A percentile compares a stretch with the other conserved stretches of the same genome.
Evolutionary conservation across 306 rosid genomes (phyloP).

Genomic region (Adenanthera pavonina): DNA sequence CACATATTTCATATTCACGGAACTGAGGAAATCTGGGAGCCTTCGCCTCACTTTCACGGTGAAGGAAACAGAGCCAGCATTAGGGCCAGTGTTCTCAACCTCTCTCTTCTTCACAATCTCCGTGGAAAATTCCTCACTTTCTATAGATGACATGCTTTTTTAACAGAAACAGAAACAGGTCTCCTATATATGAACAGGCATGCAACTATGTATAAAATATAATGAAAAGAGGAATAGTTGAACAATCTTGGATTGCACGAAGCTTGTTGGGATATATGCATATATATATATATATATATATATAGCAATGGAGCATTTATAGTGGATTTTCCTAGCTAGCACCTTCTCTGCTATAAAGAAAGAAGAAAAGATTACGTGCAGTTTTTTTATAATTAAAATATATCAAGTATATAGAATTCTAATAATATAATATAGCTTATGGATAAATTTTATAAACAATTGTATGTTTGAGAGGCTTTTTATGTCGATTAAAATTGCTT

Average conservation of each 20-base stretch:
- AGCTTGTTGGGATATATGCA: no score
- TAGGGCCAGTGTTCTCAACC: slow-evolving; percentile 38
- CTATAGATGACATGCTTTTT: slow-evolving; percentile 42
- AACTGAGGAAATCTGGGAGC: slow-evolving; percentile 55
- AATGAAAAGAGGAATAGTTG: no score
- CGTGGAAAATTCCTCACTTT: slow-evolving; percentile 50
- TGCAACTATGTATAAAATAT: no score
- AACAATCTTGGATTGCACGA: no score
- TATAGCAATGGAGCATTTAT: background rate
- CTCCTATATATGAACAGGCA: no score
- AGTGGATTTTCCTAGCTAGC: background rate
- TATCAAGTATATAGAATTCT: background rate
- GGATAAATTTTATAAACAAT: no score
- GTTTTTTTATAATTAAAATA: background rate
- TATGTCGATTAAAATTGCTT: no score
- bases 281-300: no score
- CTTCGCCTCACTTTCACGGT: slow-evolving; percentile 48
- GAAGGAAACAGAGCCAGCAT: slow-evolving; percentile 48
- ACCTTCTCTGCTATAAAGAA: background rate
- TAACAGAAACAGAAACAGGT: background rate
- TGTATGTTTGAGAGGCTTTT: no score
- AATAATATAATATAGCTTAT: no score
- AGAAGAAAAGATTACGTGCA: background rate
- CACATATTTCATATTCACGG: slow-evolving; percentile 57
- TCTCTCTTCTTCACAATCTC: slow-evolving; percentile 49